A percentile compares a stretch with the other conserved stretches of the same genome.
Evolutionary conservation across 164 flowering plant species (phyloP).

Genomic region (Santalum album): DNA sequence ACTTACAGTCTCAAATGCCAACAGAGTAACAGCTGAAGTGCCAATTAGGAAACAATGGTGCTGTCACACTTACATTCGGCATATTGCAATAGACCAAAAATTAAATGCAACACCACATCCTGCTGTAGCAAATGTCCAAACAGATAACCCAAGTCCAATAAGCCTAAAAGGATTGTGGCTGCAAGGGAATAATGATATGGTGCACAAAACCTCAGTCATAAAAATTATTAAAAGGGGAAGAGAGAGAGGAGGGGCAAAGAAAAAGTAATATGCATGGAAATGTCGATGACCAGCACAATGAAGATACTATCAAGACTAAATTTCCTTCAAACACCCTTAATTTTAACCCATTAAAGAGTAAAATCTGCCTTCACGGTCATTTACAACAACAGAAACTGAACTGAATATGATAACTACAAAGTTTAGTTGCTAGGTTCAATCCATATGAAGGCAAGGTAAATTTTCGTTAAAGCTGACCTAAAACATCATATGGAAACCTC

Average conservation of each 20-base stretch:
- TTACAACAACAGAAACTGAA: too few species aligned
- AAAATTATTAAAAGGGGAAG: neutral
- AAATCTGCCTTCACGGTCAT: too few species aligned
- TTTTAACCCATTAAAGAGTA: too few species aligned
- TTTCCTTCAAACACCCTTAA: too few species aligned
- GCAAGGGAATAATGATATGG: slow-evolving; percentile 22
- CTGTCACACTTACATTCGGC: slow-evolving; percentile 72
- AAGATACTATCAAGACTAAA: neutral
- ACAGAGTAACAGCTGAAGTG: neutral
- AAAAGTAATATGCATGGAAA: neutral
- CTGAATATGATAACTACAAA: too few species aligned
- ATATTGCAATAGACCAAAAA: slow-evolving; percentile 80
- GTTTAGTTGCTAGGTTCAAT: too few species aligned
- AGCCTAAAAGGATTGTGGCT: slow-evolving; percentile 93
- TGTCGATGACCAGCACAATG: neutral
- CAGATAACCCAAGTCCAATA: slow-evolving; percentile 91
- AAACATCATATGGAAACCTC: too few species aligned
- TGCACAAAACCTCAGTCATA: neutral
- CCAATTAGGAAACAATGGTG: neutral
- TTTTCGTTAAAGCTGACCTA: too few species aligned
- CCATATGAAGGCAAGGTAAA: too few species aligned
- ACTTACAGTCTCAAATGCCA: too few species aligned
- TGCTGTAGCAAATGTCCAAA: slow-evolving; percentile 83
- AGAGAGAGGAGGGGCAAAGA: neutral
- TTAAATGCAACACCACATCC: slow-evolving; percentile 78